Conservation (phyloP, 2,329 filamentous ascomycete species). For the Colletotrichum camelliae region DNA sequence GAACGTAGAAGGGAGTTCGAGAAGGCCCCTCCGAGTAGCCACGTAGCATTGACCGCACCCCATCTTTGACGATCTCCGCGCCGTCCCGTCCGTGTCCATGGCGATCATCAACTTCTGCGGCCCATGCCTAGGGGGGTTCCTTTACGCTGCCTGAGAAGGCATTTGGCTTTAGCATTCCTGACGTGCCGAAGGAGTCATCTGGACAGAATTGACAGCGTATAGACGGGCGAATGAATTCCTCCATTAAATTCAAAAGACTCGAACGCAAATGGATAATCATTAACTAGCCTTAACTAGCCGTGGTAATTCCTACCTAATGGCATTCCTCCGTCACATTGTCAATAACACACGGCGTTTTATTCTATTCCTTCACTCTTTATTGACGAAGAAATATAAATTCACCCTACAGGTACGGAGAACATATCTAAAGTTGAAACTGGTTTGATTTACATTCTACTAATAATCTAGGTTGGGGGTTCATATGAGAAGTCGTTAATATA, state of each 20-base stretch:
- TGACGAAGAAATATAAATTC: no score
- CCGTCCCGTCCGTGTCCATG: neutral
- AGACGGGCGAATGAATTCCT: neutral
- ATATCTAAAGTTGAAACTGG: fast-evolving
- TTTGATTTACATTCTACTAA: fast-evolving
- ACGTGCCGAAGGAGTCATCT: no score
- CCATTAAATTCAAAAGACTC: fast-evolving
- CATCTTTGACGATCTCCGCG: neutral
- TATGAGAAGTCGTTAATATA: fast-evolving
- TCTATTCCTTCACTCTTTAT: no score
- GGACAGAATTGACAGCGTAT: no score
- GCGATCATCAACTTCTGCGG: neutral
- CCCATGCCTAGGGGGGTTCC: neutral
- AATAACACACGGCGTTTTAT: no score
- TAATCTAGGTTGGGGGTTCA: fast-evolving
- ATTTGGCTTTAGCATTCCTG: neutral
- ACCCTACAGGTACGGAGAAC: no score
- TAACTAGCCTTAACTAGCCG: no score
- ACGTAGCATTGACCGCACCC: neutral
- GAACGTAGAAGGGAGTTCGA: neutral
- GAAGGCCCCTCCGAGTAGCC: neutral
- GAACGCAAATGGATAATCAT: neutral
- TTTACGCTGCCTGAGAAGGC: fast-evolving
- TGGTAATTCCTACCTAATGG: no score
- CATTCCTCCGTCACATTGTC: no score